Conservation (phyloP, 2,329 filamentous ascomycete species). For the Raffaelea ambrosiae region DNA sequence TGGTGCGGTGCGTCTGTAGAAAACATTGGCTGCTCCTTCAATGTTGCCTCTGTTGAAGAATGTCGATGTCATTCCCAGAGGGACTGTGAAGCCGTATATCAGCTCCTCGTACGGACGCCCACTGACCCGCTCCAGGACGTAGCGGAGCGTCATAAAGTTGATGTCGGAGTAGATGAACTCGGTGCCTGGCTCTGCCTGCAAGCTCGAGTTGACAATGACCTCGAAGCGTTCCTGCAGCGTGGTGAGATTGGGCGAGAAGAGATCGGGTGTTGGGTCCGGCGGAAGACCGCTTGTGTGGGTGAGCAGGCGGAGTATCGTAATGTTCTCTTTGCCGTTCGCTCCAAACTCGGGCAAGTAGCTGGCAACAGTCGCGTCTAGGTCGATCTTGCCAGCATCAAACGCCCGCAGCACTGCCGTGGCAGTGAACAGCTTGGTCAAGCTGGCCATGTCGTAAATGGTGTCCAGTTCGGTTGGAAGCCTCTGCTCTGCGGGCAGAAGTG, state of each 20-base stretch:
- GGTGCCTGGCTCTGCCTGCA: conserved; percentile 18
- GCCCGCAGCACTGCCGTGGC: conserved; percentile 22
- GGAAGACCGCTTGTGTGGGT: conserved; percentile 25
- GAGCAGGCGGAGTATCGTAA: conserved; percentile 24
- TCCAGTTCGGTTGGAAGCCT: conserved; percentile 21
- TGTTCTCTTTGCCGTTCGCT: conserved; percentile 21
- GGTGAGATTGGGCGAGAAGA: conserved; percentile 16
- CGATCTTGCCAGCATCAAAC: conserved; percentile 18
- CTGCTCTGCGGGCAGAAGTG: conserved; percentile 14
- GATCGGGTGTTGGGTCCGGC: conserved; percentile 18
- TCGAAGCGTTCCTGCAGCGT: conserved; percentile 17
- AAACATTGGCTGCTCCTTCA: conserved; percentile 14
- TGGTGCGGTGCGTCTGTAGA: conserved; percentile 19
- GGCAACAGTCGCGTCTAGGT: conserved; percentile 19
- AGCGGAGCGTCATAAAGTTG: conserved; percentile 23
- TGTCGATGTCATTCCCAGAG: conserved; percentile 21
- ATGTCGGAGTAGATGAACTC: conserved; percentile 25
- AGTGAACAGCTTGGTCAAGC: conserved; percentile 28
- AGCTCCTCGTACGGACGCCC: conserved; percentile 16
- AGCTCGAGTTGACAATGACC: conserved; percentile 18
- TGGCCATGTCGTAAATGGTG: conserved; percentile 30
- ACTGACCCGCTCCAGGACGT: conserved; percentile 21
- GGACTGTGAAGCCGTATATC: conserved; percentile 16
- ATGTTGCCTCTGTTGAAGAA: conserved; percentile 25
- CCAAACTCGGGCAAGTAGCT: conserved; percentile 23